Percentiles rank a stretch among this genome's conserved stretches.
phyloP scores from a whole-genome alignment of 2,329 filamentous ascomycete genomes.

The Ambrosiella cleistominuta region DNA sequence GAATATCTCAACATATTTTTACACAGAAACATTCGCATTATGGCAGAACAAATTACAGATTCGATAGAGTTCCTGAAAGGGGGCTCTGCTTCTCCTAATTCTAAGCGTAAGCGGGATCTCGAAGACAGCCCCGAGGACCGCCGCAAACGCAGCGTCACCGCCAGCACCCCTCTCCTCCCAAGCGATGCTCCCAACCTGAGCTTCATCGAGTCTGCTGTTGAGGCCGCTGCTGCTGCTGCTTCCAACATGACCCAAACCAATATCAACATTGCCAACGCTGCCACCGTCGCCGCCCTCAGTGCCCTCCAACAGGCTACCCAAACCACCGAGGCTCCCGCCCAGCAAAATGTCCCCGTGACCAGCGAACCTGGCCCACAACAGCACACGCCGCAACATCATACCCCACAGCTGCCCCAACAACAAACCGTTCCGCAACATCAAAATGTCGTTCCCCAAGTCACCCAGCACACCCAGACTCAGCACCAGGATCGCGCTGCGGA shows the following conservation, averaged over 20 bases:
- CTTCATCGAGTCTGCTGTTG: conserved; percentile 38
- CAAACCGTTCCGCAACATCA: conserved; percentile 4
- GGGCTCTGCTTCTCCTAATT: conserved; percentile 23
- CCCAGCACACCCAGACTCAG: conserved; percentile 9
- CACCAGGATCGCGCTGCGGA: conserved; percentile 19
- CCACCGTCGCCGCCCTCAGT: conserved; percentile 23
- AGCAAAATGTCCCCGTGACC: conserved; percentile 1
- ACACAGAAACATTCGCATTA: background rate
- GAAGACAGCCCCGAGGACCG: conserved; percentile 32
- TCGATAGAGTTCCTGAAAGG: conserved; percentile 8
- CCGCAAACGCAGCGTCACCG: conserved; percentile 32
- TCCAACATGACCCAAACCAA: conserved; percentile 17
- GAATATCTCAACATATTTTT: background rate
- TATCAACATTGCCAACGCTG: conserved; percentile 9
- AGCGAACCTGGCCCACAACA: background rate
- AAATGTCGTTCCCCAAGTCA: conserved; percentile 1
- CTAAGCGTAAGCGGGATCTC: conserved; percentile 37
- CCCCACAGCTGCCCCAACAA: conserved; percentile 5
- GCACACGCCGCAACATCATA: conserved; percentile 3
- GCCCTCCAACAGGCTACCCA: conserved; percentile 37
- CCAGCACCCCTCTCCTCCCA: conserved; percentile 19
- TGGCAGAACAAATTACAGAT: conserved; percentile 9
- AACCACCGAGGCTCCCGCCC: conserved; percentile 14
- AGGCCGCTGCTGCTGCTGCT: conserved; percentile 24
- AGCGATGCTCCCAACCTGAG: conserved; percentile 13